phyloP scores from a whole-genome alignment of 2,329 filamentous ascomycete species.

The Endothia cerciana region DNA sequence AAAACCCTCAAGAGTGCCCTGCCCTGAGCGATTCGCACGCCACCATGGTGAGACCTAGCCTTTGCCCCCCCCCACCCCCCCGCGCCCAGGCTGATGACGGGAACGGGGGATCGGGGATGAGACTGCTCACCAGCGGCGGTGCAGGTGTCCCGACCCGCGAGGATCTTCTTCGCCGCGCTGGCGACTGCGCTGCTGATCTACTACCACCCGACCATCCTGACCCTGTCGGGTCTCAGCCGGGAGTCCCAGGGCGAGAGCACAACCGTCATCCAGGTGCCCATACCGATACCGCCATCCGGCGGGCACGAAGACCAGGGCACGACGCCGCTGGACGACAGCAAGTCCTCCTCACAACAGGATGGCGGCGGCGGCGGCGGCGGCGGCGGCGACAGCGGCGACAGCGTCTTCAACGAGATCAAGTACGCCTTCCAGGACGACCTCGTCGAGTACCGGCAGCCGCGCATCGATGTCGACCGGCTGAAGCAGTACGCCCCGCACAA shows the following conservation, averaged over 20 bases:
- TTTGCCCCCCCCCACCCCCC: background rate
- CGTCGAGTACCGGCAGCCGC: slow-evolving; percentile 18
- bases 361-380: background rate
- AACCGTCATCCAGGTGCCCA: slow-evolving; percentile 14
- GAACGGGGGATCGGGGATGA: background rate
- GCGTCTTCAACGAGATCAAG: slow-evolving; percentile 25
- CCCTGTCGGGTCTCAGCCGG: slow-evolving; percentile 4
- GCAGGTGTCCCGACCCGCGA: slow-evolving; percentile 21
- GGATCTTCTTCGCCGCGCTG: slow-evolving; percentile 26
- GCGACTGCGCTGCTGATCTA: slow-evolving; percentile 25
- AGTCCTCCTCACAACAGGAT: background rate
- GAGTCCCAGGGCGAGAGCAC: background rate
- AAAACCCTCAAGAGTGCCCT: too few relatives aligned
- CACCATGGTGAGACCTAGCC: slow-evolving; percentile 7
- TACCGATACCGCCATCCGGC: slow-evolving; percentile 4
- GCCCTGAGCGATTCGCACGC: background rate
- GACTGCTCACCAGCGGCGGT: slow-evolving; percentile 7
- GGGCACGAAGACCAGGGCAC: background rate
- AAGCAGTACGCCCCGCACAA: slow-evolving; percentile 26
- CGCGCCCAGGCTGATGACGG: background rate
- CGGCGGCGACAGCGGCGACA: background rate
- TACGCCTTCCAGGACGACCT: slow-evolving; percentile 28
- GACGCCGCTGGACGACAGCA: background rate
- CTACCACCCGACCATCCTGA: slow-evolving; percentile 23
- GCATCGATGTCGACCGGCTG: slow-evolving; percentile 22